A percentile compares a stretch with the other conserved stretches of the same genome.
Evolutionary conservation across 352 stramenopile species (phyloP).

Genomic region (Globisporangium cylindrosporum): DNA sequence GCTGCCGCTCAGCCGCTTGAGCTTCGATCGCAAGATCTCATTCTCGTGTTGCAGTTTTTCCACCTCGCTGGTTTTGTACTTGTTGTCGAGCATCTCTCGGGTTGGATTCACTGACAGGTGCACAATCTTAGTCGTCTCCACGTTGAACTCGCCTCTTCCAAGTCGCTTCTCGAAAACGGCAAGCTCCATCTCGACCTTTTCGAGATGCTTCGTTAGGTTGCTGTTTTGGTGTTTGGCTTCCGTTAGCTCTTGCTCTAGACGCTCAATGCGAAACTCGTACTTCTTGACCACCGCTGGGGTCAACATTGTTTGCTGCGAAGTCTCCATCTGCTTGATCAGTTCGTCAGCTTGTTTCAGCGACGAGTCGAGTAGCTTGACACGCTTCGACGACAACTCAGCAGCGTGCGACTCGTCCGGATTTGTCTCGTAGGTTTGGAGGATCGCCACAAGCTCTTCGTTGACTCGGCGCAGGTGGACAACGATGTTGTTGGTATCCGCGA

Average conservation of each 20-base stretch:
- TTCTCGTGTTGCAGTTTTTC: constrained; percentile 52
- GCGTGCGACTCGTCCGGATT: constrained; percentile 35
- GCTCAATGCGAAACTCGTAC: constrained; percentile 48
- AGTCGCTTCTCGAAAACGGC: constrained; percentile 69
- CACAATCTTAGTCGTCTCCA: constrained; percentile 82
- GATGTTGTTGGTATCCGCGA: constrained; percentile 34
- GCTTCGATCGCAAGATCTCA: constrained; percentile 42
- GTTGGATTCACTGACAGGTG: constrained; percentile 83
- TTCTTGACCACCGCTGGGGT: constrained; percentile 41
- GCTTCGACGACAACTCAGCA: constrained; percentile 25
- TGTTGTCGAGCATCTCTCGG: constrained; percentile 56
- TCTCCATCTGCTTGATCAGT: constrained; percentile 12
- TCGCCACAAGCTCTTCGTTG: constrained; percentile 59
- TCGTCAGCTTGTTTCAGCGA: constrained; percentile 48
- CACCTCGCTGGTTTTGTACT: constrained; percentile 34
- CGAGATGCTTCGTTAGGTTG: constrained; percentile 54
- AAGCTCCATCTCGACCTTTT: constrained; percentile 63
- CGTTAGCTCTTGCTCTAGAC: constrained; percentile 46
- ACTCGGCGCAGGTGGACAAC: constrained; percentile 43
- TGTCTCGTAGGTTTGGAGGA: constrained; percentile 65
- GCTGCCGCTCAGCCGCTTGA: constrained; percentile 32
- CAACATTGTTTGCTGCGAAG: constrained; percentile 31
- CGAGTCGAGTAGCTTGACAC: constrained; percentile 41
- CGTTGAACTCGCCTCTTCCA: constrained; percentile 74
- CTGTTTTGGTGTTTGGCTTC: constrained; percentile 43